Conservation (phyloP, 2,329 filamentous ascomycete species). For the Beauveria asiatica region DNA sequence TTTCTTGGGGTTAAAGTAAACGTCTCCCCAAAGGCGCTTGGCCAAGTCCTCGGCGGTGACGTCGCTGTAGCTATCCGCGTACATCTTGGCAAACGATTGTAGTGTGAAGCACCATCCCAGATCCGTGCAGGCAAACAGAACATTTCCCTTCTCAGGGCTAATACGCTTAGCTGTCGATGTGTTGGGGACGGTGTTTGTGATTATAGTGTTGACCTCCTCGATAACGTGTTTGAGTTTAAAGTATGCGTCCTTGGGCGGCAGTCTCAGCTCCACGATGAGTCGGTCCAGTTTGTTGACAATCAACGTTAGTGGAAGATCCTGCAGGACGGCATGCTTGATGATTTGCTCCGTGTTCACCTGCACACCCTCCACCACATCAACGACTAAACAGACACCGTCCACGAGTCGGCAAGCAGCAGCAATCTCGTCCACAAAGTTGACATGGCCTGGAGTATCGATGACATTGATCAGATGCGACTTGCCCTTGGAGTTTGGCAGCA, state of each 20-base stretch:
- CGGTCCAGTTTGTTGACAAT: constrained; percentile 98
- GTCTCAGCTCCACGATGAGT: constrained; percentile 84
- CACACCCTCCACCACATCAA: constrained; percentile 98
- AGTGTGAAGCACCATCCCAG: constrained; percentile 98
- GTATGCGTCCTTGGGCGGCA: constrained; percentile 92
- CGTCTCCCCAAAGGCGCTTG: constrained; percentile 83
- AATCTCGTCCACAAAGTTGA: constrained; percentile 97
- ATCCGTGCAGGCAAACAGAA: constrained; percentile 87
- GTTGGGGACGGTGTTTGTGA: constrained; percentile 78
- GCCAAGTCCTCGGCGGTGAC: constrained; percentile 79
- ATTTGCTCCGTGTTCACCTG: constrained; percentile 95
- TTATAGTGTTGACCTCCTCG: constrained; percentile 93
- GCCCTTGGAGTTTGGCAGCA: constrained; percentile 77
- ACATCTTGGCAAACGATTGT: constrained; percentile 92
- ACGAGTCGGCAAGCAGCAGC: constrained; percentile 78
- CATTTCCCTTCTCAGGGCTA: constrained; percentile 94
- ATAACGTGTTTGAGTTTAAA: constrained; percentile 99
- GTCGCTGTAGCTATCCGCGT: constrained; percentile 76
- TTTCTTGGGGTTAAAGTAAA: constrained; percentile 88
- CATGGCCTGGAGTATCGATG: constrained; percentile 91
- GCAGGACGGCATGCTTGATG: constrained; percentile 88
- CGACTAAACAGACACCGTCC: constrained; percentile 86
- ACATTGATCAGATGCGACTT: constrained; percentile 96
- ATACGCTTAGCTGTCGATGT: constrained; percentile 70
- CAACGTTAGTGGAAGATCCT: constrained; percentile 80